These are phyloP conservation scores for Torrubiella hemipterigena DNA, from an alignment of 2,329 filamentous ascomycete genomes.

Conservation along the genomic window DNA sequence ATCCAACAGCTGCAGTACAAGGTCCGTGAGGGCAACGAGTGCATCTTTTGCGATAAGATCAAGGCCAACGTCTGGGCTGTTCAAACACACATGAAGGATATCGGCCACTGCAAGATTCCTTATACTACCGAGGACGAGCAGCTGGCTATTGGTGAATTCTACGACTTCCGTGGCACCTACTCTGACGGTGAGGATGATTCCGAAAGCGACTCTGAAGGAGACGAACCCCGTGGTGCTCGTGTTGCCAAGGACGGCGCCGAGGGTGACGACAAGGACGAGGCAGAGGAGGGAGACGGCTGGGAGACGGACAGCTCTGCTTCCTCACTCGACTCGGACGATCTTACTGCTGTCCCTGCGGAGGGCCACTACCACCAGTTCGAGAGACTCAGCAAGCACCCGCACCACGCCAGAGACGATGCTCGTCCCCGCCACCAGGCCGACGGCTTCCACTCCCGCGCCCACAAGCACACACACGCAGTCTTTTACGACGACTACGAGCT, in stretches of 20 bases:
- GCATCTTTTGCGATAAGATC: slow-evolving; percentile 75
- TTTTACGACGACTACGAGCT: slow-evolving; percentile 92
- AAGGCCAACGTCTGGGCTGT: slow-evolving; percentile 69
- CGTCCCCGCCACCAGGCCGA: slow-evolving; percentile 63
- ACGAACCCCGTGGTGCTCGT: slow-evolving; percentile 50
- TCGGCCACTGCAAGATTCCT: slow-evolving; percentile 92
- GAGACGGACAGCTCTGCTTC: slow-evolving; percentile 91
- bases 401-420: slow-evolving; percentile 61
- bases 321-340: slow-evolving; percentile 74
- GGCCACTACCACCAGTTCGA: slow-evolving; percentile 59
- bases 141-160: slow-evolving; percentile 89
- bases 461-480: slow-evolving; percentile 60
- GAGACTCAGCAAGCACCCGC: slow-evolving; percentile 58
- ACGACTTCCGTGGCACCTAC: slow-evolving; percentile 94
- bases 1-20: slow-evolving; percentile 68
- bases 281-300: slow-evolving; percentile 65
- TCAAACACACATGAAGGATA: slow-evolving; percentile 96
- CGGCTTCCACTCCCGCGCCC: slow-evolving; percentile 72
- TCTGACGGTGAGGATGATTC: slow-evolving; percentile 66
- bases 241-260: slow-evolving; percentile 37
- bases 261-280: slow-evolving; percentile 37
- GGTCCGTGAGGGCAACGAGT: slow-evolving; percentile 70
- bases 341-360: slow-evolving; percentile 68
- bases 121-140: slow-evolving; percentile 83
- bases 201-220: slow-evolving; percentile 41